Percentiles rank a stretch among this genome's conserved stretches.
These are phyloP conservation scores for Aspergillus felis DNA, from an alignment of 2,329 filamentous ascomycete species.

Conservation along the genomic window DNA sequence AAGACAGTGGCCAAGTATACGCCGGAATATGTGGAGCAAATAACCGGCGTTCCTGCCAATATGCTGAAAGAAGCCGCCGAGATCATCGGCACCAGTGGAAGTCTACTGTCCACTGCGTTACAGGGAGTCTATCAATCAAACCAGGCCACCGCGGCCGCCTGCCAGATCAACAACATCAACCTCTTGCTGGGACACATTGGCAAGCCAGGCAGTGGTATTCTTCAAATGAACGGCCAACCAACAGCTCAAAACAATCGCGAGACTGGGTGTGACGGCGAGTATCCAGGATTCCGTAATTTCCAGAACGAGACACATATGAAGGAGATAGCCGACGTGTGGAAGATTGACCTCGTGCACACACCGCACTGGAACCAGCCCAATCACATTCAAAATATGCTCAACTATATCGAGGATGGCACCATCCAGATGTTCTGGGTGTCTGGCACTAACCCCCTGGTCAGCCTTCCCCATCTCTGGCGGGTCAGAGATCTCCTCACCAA, in stretches of 20 bases:
- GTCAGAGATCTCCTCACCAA: slow-evolving; percentile 29
- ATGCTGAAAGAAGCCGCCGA: slow-evolving; percentile 29
- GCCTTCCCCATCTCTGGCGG: slow-evolving; percentile 31
- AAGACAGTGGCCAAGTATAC: slow-evolving; percentile 28
- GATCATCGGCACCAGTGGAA: slow-evolving; percentile 30
- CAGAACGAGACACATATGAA: slow-evolving; percentile 34
- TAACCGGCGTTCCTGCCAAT: slow-evolving; percentile 31
- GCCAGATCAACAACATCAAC: slow-evolving; percentile 42
- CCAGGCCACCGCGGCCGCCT: slow-evolving; percentile 39
- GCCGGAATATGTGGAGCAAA: slow-evolving; percentile 29
- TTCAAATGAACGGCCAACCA: slow-evolving; percentile 41
- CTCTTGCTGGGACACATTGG: slow-evolving; percentile 35
- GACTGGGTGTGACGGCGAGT: slow-evolving; percentile 38
- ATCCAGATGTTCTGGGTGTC: slow-evolving; percentile 39
- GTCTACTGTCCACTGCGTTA: slow-evolving; percentile 35
- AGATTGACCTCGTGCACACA: slow-evolving; percentile 30
- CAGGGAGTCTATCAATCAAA: slow-evolving; percentile 42
- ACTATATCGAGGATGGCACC: slow-evolving; percentile 30
- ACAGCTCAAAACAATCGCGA: slow-evolving; percentile 41
- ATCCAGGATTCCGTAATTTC: slow-evolving; percentile 36
- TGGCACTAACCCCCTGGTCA: slow-evolving; percentile 39
- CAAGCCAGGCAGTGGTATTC: slow-evolving; percentile 32
- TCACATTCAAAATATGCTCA: slow-evolving; percentile 36
- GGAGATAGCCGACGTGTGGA: slow-evolving; percentile 36
- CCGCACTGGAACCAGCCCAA: slow-evolving; percentile 40